A percentile compares a stretch with the other conserved stretches of the same genome.
phyloP scores from a whole-genome alignment of 225 moss, liverwort and hornwort genomes.

The Antitrichia curtipendula region DNA sequence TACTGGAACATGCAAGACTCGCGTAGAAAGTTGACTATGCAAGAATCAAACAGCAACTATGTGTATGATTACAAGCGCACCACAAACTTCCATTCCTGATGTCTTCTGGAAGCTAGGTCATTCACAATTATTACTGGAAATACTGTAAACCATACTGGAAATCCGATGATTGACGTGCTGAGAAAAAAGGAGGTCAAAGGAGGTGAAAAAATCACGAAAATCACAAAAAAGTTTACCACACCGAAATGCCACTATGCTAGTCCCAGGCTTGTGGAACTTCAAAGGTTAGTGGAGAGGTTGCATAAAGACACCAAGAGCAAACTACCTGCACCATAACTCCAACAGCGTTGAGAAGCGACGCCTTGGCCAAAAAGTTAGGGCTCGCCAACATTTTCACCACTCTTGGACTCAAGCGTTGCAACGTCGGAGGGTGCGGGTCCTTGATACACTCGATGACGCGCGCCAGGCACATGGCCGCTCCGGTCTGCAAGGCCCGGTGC shows the following conservation, averaged over 20 bases:
- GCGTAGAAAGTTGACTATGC: not conserved
- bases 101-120: not conserved
- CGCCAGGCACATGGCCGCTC: constrained; percentile 74
- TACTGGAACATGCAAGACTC: not conserved
- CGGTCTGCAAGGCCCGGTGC: constrained; percentile 72
- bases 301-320: not conserved
- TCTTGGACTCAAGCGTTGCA: constrained; percentile 76
- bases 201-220: not conserved
- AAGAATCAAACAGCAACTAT: not conserved
- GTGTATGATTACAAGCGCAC: not conserved
- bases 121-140: not conserved
- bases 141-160: not conserved
- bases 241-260: not conserved
- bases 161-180: not conserved
- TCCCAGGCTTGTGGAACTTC: not conserved
- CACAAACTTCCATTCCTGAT: not conserved
- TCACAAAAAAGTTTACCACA: not conserved
- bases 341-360: constrained; percentile 67
- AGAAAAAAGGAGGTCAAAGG: not conserved
- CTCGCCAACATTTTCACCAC: constrained; percentile 75
- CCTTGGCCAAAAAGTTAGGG: constrained; percentile 83
- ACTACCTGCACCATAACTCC: constrained; percentile 85
- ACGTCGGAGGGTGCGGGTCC: constrained; percentile 48
- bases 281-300: not conserved
- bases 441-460: constrained; percentile 74